These are phyloP conservation scores for Apophysomyces ossiformis DNA, from an alignment of 371 early-diverging fungal species.

Conservation along the genomic window DNA sequence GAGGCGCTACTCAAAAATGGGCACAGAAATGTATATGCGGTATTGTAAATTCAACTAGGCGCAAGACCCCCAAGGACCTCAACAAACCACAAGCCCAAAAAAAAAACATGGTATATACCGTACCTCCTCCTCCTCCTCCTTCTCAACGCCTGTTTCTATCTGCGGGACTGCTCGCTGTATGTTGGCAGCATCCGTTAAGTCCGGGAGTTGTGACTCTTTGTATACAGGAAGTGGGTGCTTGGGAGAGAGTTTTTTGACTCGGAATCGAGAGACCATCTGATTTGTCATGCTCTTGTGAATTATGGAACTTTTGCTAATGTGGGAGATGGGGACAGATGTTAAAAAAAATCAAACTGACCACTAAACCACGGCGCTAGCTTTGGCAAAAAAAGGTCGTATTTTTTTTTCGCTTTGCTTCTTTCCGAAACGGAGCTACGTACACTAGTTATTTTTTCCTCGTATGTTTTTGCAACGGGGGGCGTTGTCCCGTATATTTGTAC, in stretches of 20 bases:
- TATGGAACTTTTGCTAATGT: constrained; percentile 11
- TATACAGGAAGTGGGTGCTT: constrained; percentile 65
- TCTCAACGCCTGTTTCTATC: constrained; percentile 90
- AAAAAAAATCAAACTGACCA: constrained; percentile 11
- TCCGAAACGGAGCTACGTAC: constrained; percentile 12
- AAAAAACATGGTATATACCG: constrained; percentile 14
- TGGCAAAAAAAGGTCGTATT: constrained; percentile 10
- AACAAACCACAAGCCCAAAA: constrained; percentile 11
- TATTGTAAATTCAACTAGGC: constrained; percentile 24
- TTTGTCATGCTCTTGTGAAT: constrained; percentile 28
- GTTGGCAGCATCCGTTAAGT: constrained; percentile 61
- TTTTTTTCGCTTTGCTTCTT: constrained; percentile 6
- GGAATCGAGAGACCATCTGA: constrained; percentile 49
- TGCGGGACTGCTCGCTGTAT: constrained; percentile 65
- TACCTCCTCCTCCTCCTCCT: constrained; percentile 89
- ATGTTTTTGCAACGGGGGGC: constrained; percentile 8
- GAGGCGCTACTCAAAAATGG: constrained; percentile 6
- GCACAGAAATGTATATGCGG: constrained; percentile 21
- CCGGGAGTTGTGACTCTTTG: constrained; percentile 62
- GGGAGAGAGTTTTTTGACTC: constrained; percentile 68
- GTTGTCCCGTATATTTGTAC: constrained; percentile 9
- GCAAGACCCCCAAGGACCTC: constrained; percentile 16
- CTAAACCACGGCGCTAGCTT: constrained; percentile 10
- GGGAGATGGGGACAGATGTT: constrained; percentile 11
- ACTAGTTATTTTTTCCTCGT: constrained; percentile 11